Base-by-base conservation (phyloP, 2,329 filamentous ascomycete species). In the Talaromyces sp. region DNA sequence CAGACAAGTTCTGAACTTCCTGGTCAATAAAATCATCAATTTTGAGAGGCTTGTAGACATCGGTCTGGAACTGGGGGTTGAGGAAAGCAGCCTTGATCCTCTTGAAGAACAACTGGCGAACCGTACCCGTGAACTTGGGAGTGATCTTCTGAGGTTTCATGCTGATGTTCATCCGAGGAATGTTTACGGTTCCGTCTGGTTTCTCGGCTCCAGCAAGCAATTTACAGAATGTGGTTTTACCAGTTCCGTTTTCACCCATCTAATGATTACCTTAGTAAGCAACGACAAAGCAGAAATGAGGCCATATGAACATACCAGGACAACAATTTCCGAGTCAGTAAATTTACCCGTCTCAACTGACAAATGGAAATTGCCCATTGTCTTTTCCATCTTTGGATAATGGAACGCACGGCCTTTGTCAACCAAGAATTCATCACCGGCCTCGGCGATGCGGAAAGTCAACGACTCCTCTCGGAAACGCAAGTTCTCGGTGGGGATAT, bases 141-240 rank as follows among this genome's bases (percentile, higher is more conserved):
- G 93, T 99, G 75, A 99, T 99, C 74, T 96, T 99, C 84, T 99
- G 95, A 22, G 96, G 96, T 86, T 99, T 99, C 93, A 98, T 96
- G 83, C 90, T 93, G 78, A 99, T 97, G 83, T 91, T 93, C 93
- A 99, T 96, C 71, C 91, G 88, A 16, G 95, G 95, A 16, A 99
- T 86, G 73, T 87, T 87, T 73, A 87, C 84, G 69, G 84, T 88
- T 72, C 86, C 88, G 73, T 99, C 96, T 9, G 96, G 95, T 82
- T 97, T 94, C 72, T 96, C 86, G 45, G 91, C 92, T 76, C 96
- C 96, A 65, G 95, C 95, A 70, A 99, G 85, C 82, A 99, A 90
- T 76, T 90, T 92, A 85, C 94, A 98, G 86, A 99, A 99, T 5
- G 95, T 99, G 1, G 95, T 99, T 86, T 99, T 97, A 78, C 96